Percentiles rank a stretch among this genome's conserved stretches.
These are phyloP conservation scores for Colletotrichum incanum DNA, from an alignment of 2,329 filamentous ascomycete species.

Conservation along the genomic window DNA sequence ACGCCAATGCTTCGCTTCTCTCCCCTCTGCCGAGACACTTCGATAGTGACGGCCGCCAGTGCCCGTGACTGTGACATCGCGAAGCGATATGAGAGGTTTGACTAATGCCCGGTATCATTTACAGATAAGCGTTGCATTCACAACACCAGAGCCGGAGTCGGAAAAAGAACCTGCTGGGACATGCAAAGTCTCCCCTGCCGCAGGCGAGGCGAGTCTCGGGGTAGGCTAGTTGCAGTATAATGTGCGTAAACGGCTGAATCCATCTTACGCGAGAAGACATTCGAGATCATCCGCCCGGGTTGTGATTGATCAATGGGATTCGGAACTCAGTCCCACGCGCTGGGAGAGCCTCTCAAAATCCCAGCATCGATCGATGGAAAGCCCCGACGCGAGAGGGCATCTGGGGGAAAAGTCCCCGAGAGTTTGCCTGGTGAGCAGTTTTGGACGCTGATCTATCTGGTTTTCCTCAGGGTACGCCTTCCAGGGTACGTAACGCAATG, in stretches of 20 bases:
- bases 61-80: background rate
- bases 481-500: background rate
- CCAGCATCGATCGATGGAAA: background rate
- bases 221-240: conserved; percentile 1
- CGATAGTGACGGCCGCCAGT: background rate
- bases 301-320: background rate
- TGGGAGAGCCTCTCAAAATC: background rate
- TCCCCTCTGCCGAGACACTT: background rate
- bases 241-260: conserved; percentile 16
- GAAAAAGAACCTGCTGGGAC: background rate
- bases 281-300: background rate
- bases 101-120: background rate
- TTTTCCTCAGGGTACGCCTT: background rate
- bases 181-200: conserved; percentile 1
- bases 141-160: background rate
- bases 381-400: background rate
- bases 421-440: background rate
- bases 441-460: background rate
- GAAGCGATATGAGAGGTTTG: background rate
- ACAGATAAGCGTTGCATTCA: background rate
- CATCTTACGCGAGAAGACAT: background rate
- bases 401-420: background rate
- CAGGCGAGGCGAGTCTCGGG: background rate
- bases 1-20: background rate
- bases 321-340: background rate